Percentiles rank a stretch among this genome's conserved stretches.
These are phyloP conservation scores for Lenzites betulinus DNA, from an alignment of 768 basidiomycete genomes.

Conservation along the genomic window DNA sequence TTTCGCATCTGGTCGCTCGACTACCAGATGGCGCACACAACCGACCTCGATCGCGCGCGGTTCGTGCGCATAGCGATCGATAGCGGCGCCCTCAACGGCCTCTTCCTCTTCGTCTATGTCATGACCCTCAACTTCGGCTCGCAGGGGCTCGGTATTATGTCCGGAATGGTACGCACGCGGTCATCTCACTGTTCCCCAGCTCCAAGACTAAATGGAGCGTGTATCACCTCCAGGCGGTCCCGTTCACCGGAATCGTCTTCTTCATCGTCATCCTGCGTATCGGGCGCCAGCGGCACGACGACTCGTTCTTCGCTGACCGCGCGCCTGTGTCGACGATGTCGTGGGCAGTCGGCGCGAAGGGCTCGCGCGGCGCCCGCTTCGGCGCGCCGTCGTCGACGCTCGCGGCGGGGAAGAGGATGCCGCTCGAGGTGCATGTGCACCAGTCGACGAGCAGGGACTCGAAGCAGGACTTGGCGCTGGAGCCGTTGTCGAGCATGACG, in stretches of 20 bases:
- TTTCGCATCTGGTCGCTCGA: conserved; percentile 17
- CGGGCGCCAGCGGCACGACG: conserved; percentile 5
- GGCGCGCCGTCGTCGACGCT: not conserved
- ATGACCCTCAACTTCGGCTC: conserved; percentile 16
- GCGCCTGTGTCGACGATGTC: not conserved
- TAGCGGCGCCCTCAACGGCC: conserved; percentile 21
- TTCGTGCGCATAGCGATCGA: conserved; percentile 21
- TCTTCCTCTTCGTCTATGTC: conserved; percentile 19
- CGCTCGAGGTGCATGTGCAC: not conserved
- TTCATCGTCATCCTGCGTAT: conserved; percentile 14
- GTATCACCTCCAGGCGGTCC: not conserved
- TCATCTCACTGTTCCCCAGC: no score
- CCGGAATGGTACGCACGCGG: conserved; percentile 4
- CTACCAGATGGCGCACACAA: not conserved
- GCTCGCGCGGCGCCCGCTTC: not conserved
- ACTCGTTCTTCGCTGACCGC: not conserved
- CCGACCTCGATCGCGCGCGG: not conserved
- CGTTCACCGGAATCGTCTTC: conserved; percentile 12
- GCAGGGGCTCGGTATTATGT: conserved; percentile 18
- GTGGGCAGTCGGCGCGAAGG: conserved; percentile 3
- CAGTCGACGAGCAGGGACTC: not conserved
- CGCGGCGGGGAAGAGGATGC: not conserved
- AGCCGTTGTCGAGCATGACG: not conserved
- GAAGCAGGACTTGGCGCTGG: not conserved
- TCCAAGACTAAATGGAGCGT: not conserved